A percentile compares a stretch with the other conserved stretches of the same genome.
These are phyloP conservation scores for Linnemannia exigua DNA, from an alignment of 192 early-diverging fungal genomes.

Conservation along the genomic window DNA sequence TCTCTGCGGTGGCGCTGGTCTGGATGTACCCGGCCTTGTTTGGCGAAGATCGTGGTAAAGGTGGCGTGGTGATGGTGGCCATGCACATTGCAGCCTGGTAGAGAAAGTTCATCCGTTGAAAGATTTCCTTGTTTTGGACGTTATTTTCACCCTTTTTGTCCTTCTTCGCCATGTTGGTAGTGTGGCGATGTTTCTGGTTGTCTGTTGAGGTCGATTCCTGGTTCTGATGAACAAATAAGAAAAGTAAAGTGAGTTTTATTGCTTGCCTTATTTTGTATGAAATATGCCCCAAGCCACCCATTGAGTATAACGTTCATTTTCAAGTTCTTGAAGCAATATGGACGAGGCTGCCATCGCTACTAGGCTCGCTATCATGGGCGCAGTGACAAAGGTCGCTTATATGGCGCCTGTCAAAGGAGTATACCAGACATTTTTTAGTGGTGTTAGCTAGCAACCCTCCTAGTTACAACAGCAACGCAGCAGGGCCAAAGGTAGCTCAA, in stretches of 20 bases:
- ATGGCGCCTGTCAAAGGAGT: no score
- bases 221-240: neutral
- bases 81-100: constrained; percentile 74
- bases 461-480: no score
- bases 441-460: no score
- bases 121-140: constrained; percentile 66
- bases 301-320: neutral
- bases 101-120: constrained; percentile 76
- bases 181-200: constrained; percentile 1
- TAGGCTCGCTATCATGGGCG: no score
- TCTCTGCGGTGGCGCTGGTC: neutral
- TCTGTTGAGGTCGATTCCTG: neutral
- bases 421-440: no score
- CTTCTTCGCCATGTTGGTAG: constrained; percentile 44
- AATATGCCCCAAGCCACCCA: neutral
- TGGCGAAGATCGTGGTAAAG: neutral
- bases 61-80: constrained; percentile 59
- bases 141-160: constrained; percentile 49
- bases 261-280: neutral
- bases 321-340: no score
- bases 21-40: neutral
- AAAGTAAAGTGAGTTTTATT: neutral
- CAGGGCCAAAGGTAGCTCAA: no score
- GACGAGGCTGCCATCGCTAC: no score
- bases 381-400: no score